Evolutionary conservation across 768 basidiomycete genomes (phyloP).

Genomic region (Mycena crocata): DNA sequence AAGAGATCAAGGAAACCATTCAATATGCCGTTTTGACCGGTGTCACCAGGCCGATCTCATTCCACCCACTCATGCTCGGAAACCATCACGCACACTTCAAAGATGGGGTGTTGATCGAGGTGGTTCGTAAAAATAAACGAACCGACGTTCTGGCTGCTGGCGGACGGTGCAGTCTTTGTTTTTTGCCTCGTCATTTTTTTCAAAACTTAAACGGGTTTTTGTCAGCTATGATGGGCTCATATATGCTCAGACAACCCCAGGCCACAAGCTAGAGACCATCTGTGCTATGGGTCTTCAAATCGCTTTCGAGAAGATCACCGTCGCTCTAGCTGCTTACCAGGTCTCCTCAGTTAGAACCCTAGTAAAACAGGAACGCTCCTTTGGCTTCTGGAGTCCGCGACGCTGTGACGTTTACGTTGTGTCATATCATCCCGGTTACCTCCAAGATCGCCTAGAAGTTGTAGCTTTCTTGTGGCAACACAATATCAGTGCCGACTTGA

Average conservation of each 20-base stretch:
- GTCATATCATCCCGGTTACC: conserved; percentile 78
- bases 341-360: conserved; percentile 74
- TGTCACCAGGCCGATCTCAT: conserved; percentile 68
- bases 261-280: conserved; percentile 62
- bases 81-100: conserved; percentile 74
- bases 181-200: conserved; percentile 1
- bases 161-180: conserved; percentile 66
- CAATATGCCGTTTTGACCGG: conserved; percentile 71
- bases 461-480: conserved; percentile 83
- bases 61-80: conserved; percentile 82
- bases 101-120: conserved; percentile 81
- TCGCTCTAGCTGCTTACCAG: conserved; percentile 76
- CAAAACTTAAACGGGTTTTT: background rate
- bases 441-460: conserved; percentile 83
- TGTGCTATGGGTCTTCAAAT: conserved; percentile 84
- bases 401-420: conserved; percentile 90
- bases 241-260: conserved; percentile 64
- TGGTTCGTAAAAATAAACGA: conserved; percentile 73
- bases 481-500: conserved; percentile 86
- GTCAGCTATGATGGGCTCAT: conserved; percentile 81
- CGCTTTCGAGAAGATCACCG: conserved; percentile 81
- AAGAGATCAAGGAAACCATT: conserved; percentile 73
- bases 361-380: conserved; percentile 83
- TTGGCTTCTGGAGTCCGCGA: conserved; percentile 91
- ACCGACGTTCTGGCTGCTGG: conserved; percentile 83